These are phyloP conservation scores for Mitragyna speciosa DNA, from an alignment of 257 asterid species.

Conservation along the genomic window DNA sequence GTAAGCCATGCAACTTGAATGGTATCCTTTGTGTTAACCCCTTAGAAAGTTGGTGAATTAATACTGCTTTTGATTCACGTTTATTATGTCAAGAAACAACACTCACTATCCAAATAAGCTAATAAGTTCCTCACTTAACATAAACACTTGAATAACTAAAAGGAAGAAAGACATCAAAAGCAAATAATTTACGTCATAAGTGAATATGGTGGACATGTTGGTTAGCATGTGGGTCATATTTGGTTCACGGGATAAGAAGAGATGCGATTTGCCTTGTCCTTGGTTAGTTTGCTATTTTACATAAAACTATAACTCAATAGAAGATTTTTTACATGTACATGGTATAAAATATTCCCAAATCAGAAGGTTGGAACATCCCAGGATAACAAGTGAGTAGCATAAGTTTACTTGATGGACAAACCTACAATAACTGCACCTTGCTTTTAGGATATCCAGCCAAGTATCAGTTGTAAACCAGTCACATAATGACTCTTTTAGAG, in stretches of 20 bases:
- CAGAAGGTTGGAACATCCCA: background rate
- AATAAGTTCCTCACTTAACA: background rate
- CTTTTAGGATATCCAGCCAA: background rate
- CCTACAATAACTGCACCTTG: background rate
- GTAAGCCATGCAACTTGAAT: conserved; percentile 84
- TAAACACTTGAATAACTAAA: background rate
- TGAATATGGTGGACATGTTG: no score
- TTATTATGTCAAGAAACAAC: conserved; percentile 59
- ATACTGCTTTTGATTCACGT: conserved; percentile 82
- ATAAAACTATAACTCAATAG: background rate
- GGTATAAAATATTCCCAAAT: background rate
- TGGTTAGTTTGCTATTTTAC: background rate
- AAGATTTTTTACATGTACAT: background rate
- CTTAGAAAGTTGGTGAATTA: conserved; percentile 82
- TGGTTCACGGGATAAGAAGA: background rate
- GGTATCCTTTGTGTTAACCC: conserved; percentile 68
- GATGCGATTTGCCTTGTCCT: background rate
- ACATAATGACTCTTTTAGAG: background rate
- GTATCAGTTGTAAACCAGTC: background rate
- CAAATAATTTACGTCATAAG: background rate
- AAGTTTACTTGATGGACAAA: no score
- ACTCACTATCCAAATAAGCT: conserved; percentile 7
- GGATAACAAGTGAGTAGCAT: background rate
- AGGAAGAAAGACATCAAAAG: background rate
- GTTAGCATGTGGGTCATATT: background rate